Evolutionary conservation across 176 grass and related monocot species (phyloP).

Genomic region (Avena atlantica): DNA sequence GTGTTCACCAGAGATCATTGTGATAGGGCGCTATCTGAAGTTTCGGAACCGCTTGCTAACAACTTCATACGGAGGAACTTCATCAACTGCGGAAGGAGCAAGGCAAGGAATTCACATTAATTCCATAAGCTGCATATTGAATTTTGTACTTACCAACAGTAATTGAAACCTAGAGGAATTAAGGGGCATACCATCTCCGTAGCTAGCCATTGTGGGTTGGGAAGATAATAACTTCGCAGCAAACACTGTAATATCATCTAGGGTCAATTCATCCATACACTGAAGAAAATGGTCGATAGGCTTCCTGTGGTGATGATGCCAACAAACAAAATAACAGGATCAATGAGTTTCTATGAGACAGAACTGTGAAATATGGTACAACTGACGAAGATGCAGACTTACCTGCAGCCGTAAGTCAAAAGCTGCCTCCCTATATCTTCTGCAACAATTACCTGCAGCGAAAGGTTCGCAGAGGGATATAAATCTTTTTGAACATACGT

Average conservation of each 20-base stretch:
- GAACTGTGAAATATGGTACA: background rate
- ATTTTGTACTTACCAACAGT: background rate
- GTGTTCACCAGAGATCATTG: conserved; percentile 9
- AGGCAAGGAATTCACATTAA: conserved; percentile 39
- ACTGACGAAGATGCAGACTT: conserved; percentile 39
- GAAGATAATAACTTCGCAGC: conserved; percentile 75
- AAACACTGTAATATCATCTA: conserved; percentile 69
- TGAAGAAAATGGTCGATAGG: conserved; percentile 77
- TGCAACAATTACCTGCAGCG: conserved; percentile 63
- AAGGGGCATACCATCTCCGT: conserved; percentile 68
- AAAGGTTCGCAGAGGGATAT: conserved; percentile 19
- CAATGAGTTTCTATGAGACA: background rate
- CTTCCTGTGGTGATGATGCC: conserved; percentile 53
- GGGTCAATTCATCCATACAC: conserved; percentile 68
- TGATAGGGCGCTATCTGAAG: conserved; percentile 11
- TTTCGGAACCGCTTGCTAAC: conserved; percentile 38
- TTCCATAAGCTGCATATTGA: conserved; percentile 6
- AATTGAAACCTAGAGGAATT: conserved; percentile 10
- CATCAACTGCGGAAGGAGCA: conserved; percentile 44
- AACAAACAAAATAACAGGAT: conserved; percentile 18
- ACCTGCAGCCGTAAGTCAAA: conserved; percentile 81
- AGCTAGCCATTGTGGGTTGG: conserved; percentile 78
- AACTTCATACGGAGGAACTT: conserved; percentile 55
- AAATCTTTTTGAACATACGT: background rate
- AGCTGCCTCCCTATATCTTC: conserved; percentile 95